Conservation (phyloP, 768 basidiomycete genomes). For the Leccinum imitatum region DNA sequence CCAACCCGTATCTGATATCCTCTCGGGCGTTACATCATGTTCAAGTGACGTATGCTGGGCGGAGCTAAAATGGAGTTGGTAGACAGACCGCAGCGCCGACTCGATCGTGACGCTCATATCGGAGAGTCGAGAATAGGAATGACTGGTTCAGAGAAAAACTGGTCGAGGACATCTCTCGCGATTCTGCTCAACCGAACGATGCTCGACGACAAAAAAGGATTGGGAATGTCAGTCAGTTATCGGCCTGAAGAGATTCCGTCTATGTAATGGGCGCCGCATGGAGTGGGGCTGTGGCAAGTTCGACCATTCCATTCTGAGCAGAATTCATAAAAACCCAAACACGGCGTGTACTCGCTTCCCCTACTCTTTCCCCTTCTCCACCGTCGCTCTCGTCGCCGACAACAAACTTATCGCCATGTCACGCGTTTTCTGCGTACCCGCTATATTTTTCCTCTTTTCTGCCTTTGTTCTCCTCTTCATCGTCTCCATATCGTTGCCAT, state of each 20-base stretch:
- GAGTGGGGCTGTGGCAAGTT: background rate
- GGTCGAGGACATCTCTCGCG: too few species aligned
- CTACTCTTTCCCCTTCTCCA: constrained; percentile 6
- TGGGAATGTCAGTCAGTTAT: too few species aligned
- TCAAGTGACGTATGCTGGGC: too few species aligned
- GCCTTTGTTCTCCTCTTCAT: constrained; percentile 69
- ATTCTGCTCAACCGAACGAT: too few species aligned
- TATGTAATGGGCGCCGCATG: background rate
- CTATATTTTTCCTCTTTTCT: constrained; percentile 51
- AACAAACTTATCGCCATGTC: constrained; percentile 31
- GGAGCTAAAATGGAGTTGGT: background rate
- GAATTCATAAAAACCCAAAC: constrained; percentile 18
- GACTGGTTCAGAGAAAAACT: background rate
- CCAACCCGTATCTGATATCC: too few species aligned
- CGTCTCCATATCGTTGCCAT: constrained; percentile 71
- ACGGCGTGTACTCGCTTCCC: constrained; percentile 2
- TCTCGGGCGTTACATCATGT: too few species aligned
- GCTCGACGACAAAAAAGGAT: too few species aligned
- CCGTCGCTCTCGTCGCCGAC: constrained; percentile 5
- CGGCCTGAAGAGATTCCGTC: background rate
- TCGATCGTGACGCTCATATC: background rate
- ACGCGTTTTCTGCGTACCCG: constrained; percentile 61
- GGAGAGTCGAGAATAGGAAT: background rate
- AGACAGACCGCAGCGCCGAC: background rate
- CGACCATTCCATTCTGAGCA: constrained; percentile 9